These are phyloP conservation scores for Pancytospora philotis DNA, from an alignment of 371 early-diverging fungal species.

Conservation along the genomic window DNA sequence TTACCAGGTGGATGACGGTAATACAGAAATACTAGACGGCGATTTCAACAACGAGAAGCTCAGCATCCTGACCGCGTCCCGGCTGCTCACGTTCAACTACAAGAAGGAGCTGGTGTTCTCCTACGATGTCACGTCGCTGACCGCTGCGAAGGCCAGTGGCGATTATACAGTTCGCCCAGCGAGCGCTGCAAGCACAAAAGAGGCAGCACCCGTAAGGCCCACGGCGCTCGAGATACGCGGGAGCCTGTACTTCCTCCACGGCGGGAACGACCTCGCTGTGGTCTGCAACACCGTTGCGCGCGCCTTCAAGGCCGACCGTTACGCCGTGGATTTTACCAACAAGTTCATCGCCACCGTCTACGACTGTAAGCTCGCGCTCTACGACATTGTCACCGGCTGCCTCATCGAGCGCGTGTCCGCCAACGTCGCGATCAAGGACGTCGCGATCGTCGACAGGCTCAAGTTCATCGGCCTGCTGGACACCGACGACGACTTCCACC, in stretches of 20 bases:
- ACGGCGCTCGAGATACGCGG: not conserved
- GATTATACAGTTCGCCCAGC: not conserved
- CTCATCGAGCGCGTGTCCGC: not conserved
- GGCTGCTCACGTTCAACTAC: not conserved
- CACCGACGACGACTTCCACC: not conserved
- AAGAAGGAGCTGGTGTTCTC: not conserved
- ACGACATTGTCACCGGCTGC: conserved; percentile 1
- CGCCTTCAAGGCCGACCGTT: not conserved
- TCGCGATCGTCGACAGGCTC: not conserved
- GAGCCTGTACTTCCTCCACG: not conserved
- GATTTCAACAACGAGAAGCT: conserved; percentile 7
- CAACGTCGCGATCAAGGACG: not conserved
- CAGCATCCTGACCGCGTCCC: not conserved
- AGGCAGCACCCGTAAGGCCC: no score
- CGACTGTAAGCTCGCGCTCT: not conserved
- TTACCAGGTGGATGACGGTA: not conserved
- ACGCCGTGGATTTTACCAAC: not conserved
- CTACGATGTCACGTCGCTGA: no score
- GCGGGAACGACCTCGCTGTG: not conserved
- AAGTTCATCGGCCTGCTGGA: conserved; percentile 15
- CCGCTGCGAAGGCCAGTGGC: no score
- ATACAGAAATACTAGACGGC: conserved; percentile 8
- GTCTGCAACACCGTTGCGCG: not conserved
- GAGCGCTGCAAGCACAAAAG: not conserved
- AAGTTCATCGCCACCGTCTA: not conserved